Evolutionary conservation across 2,329 filamentous ascomycete species (phyloP).

Genomic region (Phyllosticta citribraziliensis): DNA sequence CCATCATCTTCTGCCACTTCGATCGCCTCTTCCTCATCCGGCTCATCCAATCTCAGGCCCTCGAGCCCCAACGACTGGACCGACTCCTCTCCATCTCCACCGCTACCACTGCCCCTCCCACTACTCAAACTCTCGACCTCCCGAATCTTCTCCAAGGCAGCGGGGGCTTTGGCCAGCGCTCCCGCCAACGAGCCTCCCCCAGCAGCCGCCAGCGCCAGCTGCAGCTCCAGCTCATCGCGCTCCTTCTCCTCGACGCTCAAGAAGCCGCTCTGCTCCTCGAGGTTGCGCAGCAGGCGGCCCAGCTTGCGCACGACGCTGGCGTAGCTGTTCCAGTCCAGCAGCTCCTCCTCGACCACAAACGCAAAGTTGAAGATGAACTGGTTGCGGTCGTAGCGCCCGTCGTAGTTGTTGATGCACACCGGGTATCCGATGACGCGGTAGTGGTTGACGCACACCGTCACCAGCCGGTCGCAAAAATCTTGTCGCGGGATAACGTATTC

Average conservation of each 20-base stretch:
- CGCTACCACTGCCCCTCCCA: not conserved
- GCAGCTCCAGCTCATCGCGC: not conserved
- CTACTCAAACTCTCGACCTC: not conserved
- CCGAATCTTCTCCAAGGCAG: not conserved
- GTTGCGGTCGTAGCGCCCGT: conserved; percentile 76
- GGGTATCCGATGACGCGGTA: conserved; percentile 81
- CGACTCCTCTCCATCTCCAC: conserved; percentile 3
- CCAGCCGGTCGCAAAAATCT: conserved; percentile 85
- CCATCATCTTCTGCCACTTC: conserved; percentile 10
- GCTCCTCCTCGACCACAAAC: conserved; percentile 61
- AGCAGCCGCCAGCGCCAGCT: not conserved
- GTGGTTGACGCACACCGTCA: conserved; percentile 65
- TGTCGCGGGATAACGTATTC: conserved; percentile 93
- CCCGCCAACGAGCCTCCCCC: not conserved
- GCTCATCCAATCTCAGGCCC: conserved; percentile 5
- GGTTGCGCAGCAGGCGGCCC: conserved; percentile 72
- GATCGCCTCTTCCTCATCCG: conserved; percentile 17
- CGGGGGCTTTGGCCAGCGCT: not conserved
- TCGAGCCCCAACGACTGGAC: conserved; percentile 2
- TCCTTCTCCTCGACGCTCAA: conserved; percentile 51
- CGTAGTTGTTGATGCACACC: conserved; percentile 63
- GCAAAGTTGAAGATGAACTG: conserved; percentile 99
- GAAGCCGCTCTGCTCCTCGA: conserved; percentile 87
- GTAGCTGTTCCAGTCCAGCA: conserved; percentile 62
- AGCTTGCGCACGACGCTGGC: conserved; percentile 79